A percentile compares a stretch with the other conserved stretches of the same genome.
Conservation (phyloP, 305 asterid genomes). For the Fraxinus sp. region DNA sequence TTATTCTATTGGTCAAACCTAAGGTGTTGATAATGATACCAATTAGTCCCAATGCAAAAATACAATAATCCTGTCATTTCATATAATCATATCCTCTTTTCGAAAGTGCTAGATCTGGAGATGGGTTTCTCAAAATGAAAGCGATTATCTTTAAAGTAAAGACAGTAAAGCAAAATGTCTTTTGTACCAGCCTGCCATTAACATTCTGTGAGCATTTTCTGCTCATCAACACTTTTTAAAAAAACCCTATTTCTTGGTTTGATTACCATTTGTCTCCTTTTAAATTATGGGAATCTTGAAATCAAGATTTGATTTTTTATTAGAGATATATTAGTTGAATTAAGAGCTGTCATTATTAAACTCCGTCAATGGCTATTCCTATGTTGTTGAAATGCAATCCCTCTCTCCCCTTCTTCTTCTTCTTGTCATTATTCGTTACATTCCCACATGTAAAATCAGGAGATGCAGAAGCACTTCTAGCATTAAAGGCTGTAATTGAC, state of each 20-base stretch:
- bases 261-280: slow-evolving; percentile 2
- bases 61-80: slow-evolving; percentile 19
- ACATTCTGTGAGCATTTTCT: slow-evolving; percentile 25
- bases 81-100: slow-evolving; percentile 23
- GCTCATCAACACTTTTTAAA: slow-evolving; percentile 16
- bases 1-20: slow-evolving; percentile 34
- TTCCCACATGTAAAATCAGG: slow-evolving; percentile 49
- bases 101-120: slow-evolving; percentile 41
- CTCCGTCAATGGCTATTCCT: slow-evolving; percentile 22
- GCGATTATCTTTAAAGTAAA: slow-evolving; percentile 19
- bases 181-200: slow-evolving; percentile 27
- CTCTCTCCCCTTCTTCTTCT: slow-evolving; percentile 19
- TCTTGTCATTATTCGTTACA: slow-evolving; percentile 21
- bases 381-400: slow-evolving; percentile 20
- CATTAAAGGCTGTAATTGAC: slow-evolving; percentile 57
- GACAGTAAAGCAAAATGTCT: slow-evolving; percentile 27
- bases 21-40: slow-evolving; percentile 47
- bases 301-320: slow-evolving; percentile 16
- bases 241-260: background rate
- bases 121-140: slow-evolving; percentile 8
- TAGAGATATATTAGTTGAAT: background rate
- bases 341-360: background rate
- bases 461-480: slow-evolving; percentile 68
- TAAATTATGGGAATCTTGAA: slow-evolving; percentile 13
- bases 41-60: slow-evolving; percentile 28